phyloP scores from a whole-genome alignment of 140 eudicot genomes.

The Bidens hawaiensis region DNA sequence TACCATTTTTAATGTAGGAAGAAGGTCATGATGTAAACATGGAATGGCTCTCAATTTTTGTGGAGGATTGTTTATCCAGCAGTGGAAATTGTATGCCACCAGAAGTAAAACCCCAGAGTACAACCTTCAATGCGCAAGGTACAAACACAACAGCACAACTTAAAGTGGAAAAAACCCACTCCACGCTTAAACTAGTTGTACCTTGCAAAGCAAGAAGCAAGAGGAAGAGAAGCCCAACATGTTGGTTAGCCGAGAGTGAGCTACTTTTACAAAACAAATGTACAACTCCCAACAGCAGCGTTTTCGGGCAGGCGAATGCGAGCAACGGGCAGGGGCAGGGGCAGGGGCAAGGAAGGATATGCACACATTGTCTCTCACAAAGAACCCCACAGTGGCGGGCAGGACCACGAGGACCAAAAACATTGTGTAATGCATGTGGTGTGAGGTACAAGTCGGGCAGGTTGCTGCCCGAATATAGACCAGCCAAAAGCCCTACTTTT shows the following conservation, averaged over 20 bases:
- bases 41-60: slow-evolving; percentile 53
- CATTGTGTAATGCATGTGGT: slow-evolving; percentile 62
- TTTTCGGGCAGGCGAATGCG: slow-evolving; percentile 16
- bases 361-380: slow-evolving; percentile 43
- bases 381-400: slow-evolving; percentile 50
- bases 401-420: slow-evolving; percentile 47
- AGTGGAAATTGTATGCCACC: slow-evolving; percentile 37
- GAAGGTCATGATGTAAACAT: slow-evolving; percentile 42
- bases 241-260: slow-evolving; percentile 43
- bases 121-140: slow-evolving; percentile 13
- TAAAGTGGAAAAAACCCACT: slow-evolving; percentile 7
- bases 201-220: slow-evolving; percentile 53
- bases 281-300: slow-evolving; percentile 13
- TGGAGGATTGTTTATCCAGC: slow-evolving; percentile 53
- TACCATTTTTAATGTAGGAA: slow-evolving; percentile 31
- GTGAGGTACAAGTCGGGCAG: slow-evolving; percentile 57
- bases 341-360: slow-evolving; percentile 28
- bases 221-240: slow-evolving; percentile 32
- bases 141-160: slow-evolving; percentile 10
- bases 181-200: slow-evolving; percentile 26
- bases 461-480: slow-evolving; percentile 56
- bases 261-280: slow-evolving; percentile 26
- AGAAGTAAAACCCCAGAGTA: slow-evolving; percentile 15
- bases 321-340: slow-evolving; percentile 14
- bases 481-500: slow-evolving; percentile 58